phyloP scores from a whole-genome alignment of 169 alveolate genomes.

The Plasmodium yoelii region DNA sequence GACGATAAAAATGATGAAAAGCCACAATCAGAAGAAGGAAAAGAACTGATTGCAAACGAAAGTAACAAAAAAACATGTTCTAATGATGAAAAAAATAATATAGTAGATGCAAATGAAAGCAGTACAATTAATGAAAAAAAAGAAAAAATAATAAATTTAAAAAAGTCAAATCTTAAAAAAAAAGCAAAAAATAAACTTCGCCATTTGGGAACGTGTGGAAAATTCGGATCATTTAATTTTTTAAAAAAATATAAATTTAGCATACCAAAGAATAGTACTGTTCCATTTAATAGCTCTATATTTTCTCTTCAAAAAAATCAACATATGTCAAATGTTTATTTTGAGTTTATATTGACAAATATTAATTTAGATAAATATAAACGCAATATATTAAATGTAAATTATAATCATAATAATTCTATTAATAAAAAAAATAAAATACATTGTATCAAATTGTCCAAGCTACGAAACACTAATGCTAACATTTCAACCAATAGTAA shows the following conservation, averaged over 20 bases:
- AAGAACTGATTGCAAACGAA: no score
- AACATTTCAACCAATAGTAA: constrained; percentile 2
- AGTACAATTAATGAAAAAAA: no score
- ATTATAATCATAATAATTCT: constrained; percentile 48
- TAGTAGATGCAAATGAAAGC: no score
- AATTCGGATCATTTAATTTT: background rate
- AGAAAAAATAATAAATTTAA: no score
- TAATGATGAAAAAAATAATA: no score
- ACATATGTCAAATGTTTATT: constrained; percentile 23
- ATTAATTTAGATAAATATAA: constrained; percentile 55
- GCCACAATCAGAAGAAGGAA: no score
- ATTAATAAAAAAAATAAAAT: constrained; percentile 17
- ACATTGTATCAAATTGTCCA: constrained; percentile 53
- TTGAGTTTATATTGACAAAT: constrained; percentile 59
- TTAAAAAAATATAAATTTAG: constrained; percentile 33
- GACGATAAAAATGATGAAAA: no score
- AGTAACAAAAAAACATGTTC: no score
- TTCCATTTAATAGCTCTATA: constrained; percentile 57
- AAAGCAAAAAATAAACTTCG: no score
- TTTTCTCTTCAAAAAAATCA: constrained; percentile 72
- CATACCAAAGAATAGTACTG: constrained; percentile 14
- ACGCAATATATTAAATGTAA: constrained; percentile 53
- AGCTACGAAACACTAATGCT: background rate
- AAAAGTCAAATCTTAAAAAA: no score
- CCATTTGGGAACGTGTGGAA: no score